Base-by-base conservation (phyloP, 2,329 filamentous ascomycete genomes). In the Ceratocystis eucalypticola region DNA sequence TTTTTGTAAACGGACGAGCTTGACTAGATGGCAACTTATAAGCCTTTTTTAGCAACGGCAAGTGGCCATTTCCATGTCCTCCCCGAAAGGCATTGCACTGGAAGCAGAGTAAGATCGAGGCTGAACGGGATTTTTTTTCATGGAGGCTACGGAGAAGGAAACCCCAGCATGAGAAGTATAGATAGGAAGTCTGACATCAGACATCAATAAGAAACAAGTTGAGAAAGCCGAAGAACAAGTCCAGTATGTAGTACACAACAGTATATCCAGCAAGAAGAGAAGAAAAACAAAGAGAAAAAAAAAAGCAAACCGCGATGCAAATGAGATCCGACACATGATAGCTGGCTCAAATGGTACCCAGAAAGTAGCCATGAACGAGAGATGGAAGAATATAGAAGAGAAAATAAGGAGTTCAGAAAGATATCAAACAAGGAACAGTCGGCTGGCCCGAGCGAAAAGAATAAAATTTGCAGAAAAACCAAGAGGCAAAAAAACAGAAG, bases 351-450 rank as follows among this genome's bases (percentile, higher is more conserved):
- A 62, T 45, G 48, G 41, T 57, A 12, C 44, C 12, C 28, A 41
- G 6, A 61, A 45, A 50, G 33, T 15, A 62, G 33, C 57, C 65
- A 33, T 65, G 61, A 65, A 45, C 41, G 22, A 65, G 30, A 41
- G n/a, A 57, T 50, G 44, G 55, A 45, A 45, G n/a, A 59, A 45
- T 44, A 48, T 41, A 41, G 37, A 41, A 61, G 15, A 65, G 50
- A 61, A 57, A 22, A 17, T 5, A 61, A 61, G 33, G 53, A 37
- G 20, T 12, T 62, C 50, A 50, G 46, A 66, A 62, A 62, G 44
- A 66, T 22, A 44, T 28, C 41, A 55, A 66, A 61, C 50, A 50
- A 65, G 37, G 63, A 55, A 53, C 53, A 65, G 63, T 53, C 37
- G 53, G 48, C 63, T 65, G 64, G 30, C 55, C 28, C 22, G 41